Evolutionary conservation across 1,284 basidiomycete species (phyloP).

Genomic region (Marasmius oreades): DNA sequence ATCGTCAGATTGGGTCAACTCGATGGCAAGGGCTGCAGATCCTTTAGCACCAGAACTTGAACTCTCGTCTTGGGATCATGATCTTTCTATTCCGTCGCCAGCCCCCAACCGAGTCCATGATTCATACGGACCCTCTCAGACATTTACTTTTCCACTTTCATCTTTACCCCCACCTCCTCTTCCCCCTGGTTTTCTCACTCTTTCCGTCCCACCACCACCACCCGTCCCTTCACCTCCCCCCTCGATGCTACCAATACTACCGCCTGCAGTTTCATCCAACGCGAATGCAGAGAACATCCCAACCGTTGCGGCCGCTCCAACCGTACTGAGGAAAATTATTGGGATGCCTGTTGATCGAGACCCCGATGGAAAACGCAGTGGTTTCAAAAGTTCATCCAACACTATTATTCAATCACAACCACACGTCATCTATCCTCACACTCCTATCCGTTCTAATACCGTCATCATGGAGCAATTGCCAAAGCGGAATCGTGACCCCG

Average conservation of each 20-base stretch:
- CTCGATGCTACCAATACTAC: neutral
- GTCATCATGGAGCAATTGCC: constrained; percentile 59
- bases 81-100: neutral
- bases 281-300: constrained; percentile 17
- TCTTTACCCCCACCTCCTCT: constrained; percentile 6
- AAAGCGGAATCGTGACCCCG: constrained; percentile 41
- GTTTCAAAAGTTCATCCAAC: constrained; percentile 29
- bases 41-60: neutral
- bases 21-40: constrained; percentile 34
- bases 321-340: constrained; percentile 22
- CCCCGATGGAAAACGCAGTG: constrained; percentile 38
- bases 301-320: constrained; percentile 7
- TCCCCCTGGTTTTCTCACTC: constrained; percentile 13
- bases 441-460: constrained; percentile 45
- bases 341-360: constrained; percentile 42
- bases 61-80: constrained; percentile 2
- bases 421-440: constrained; percentile 21
- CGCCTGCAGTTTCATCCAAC: neutral
- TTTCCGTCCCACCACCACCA: constrained; percentile 3
- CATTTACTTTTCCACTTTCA: neutral
- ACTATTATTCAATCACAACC: constrained; percentile 20
- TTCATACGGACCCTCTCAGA: neutral
- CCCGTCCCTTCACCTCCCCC: neutral
- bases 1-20: constrained; percentile 37
- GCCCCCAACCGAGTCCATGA: neutral